Evolutionary conservation across 495 filamentous ascomycete species (phyloP).

Genomic region (Aspergillus olivimuriae): DNA sequence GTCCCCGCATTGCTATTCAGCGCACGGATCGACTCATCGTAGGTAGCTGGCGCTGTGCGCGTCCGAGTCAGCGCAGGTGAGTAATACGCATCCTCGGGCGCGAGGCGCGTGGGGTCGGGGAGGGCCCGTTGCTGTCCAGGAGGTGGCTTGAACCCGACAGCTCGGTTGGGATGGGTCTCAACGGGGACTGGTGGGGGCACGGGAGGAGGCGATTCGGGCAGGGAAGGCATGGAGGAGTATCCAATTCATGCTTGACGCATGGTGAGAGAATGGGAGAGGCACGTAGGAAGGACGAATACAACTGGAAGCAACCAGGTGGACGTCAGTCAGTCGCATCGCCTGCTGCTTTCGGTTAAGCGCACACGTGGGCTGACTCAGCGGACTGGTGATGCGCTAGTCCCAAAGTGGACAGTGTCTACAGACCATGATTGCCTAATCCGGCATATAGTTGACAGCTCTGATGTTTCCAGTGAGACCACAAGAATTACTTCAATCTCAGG

Average conservation of each 20-base stretch:
- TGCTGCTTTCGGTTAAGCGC: no score
- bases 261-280: conserved; percentile 1
- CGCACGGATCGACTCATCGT: conserved; percentile 29
- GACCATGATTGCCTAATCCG: no score
- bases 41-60: conserved; percentile 37
- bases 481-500: no score
- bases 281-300: background rate
- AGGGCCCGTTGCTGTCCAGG: conserved; percentile 43
- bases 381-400: no score
- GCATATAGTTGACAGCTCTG: no score
- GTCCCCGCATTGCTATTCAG: conserved; percentile 26
- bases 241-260: conserved; percentile 28
- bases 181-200: conserved; percentile 38
- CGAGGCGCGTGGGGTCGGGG: conserved; percentile 54
- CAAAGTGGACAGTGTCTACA: no score
- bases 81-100: conserved; percentile 80
- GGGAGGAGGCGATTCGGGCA: conserved; percentile 27
- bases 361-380: no score
- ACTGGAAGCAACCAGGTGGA: background rate
- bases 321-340: no score
- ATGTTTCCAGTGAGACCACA: no score
- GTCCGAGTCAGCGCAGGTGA: conserved; percentile 51
- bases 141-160: conserved; percentile 23
- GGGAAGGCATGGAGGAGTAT: conserved; percentile 36
- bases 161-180: conserved; percentile 40